Conservation (phyloP, 2,329 filamentous ascomycete genomes). For the Cladobotryum mycophilum region DNA sequence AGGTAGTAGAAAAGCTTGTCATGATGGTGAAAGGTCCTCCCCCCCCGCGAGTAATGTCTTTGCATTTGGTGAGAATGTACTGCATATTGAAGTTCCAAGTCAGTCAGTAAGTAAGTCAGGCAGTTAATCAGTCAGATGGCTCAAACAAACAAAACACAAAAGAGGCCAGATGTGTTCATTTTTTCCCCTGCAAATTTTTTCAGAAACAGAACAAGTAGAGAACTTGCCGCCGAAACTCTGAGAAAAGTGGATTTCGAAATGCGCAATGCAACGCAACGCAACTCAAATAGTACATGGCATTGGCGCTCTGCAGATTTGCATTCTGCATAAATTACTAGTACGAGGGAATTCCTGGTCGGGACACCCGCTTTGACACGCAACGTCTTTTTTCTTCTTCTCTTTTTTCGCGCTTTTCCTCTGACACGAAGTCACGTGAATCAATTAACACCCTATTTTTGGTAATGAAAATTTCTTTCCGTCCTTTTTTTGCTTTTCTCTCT, state of each 20-base stretch:
- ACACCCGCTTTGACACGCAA: no score
- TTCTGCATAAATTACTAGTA: background rate
- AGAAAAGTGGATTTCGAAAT: no score
- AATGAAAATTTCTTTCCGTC: no score
- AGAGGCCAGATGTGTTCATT: no score
- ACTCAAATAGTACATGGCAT: background rate
- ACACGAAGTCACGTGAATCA: constrained; percentile 30
- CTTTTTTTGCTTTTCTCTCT: no score
- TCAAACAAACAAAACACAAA: background rate
- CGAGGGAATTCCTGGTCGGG: background rate
- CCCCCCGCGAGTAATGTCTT: background rate
- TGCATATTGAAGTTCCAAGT: background rate
- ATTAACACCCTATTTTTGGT: constrained; percentile 9
- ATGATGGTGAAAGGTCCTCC: background rate
- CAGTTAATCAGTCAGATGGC: background rate
- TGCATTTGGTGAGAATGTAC: background rate
- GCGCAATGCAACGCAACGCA: no score
- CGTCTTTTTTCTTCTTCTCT: background rate
- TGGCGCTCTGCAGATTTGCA: background rate
- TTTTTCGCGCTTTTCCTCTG: constrained; percentile 12
- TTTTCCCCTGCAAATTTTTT: no score
- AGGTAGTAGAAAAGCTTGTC: no score
- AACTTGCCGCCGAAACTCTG: no score
- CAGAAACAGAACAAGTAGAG: no score
- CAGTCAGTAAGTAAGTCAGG: background rate